Evolutionary conservation across 2,329 filamentous ascomycete species (phyloP).

Genomic region (Graphilbum ipis-grandicollis): DNA sequence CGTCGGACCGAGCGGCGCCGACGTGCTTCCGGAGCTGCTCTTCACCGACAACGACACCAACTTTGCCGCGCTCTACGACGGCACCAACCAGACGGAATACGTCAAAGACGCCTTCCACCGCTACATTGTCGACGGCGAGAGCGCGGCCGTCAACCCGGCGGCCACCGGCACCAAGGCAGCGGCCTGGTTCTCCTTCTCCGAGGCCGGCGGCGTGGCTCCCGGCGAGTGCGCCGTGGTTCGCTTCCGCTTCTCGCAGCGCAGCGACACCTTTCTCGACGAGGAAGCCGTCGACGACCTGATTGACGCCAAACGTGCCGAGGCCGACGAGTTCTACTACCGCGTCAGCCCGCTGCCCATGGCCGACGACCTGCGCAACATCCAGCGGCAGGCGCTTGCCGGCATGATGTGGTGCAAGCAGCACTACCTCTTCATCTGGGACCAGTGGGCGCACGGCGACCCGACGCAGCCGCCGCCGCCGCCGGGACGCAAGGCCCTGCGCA

Average conservation of each 20-base stretch:
- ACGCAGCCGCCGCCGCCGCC: conserved; percentile 72
- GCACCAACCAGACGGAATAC: conserved; percentile 63
- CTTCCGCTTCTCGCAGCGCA: conserved; percentile 66
- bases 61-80: conserved; percentile 56
- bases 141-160: conserved; percentile 64
- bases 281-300: conserved; percentile 84
- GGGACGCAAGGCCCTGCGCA: conserved; percentile 63
- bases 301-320: conserved; percentile 71
- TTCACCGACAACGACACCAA: conserved; percentile 98
- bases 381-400: conserved; percentile 81
- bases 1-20: conserved; percentile 57
- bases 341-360: conserved; percentile 88
- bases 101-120: conserved; percentile 94
- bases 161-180: conserved; percentile 73
- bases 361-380: conserved; percentile 86
- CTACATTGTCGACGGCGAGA: conserved; percentile 67
- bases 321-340: conserved; percentile 88
- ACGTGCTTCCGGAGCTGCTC: conserved; percentile 69
- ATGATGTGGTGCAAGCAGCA: conserved; percentile 99
- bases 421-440: conserved; percentile 93
- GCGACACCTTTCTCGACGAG: conserved; percentile 71
- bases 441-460: conserved; percentile 93
- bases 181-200: conserved; percentile 85
- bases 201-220: conserved; percentile 70
- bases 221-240: conserved; percentile 92